phyloP scores from a whole-genome alignment of 2,329 filamentous ascomycete species.

The Teratosphaeria viscida region DNA sequence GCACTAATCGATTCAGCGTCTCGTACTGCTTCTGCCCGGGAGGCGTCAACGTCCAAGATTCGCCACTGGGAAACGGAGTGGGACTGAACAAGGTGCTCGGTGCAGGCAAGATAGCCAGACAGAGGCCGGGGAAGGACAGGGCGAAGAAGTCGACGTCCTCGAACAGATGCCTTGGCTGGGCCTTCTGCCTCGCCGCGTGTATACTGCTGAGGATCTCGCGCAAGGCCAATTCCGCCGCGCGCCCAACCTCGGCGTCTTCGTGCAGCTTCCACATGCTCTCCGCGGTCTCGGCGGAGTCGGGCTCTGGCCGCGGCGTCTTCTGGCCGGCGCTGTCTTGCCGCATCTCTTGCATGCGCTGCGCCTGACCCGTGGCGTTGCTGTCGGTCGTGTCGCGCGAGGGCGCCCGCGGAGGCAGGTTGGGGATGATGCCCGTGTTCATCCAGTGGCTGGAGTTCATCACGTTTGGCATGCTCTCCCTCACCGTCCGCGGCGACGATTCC shows the following conservation, averaged over 20 bases:
- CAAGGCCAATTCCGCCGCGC: conserved; percentile 74
- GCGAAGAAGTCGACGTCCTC: conserved; percentile 71
- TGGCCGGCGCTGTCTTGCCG: conserved; percentile 16
- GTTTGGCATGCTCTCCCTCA: conserved; percentile 25
- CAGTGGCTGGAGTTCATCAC: conserved; percentile 56
- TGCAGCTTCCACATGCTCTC: conserved; percentile 36
- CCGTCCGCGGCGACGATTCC: conserved; percentile 5
- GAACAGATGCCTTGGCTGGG: conserved; percentile 37
- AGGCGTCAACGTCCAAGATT: conserved; percentile 71
- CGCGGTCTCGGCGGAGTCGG: conserved; percentile 40
- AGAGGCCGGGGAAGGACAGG: conserved; percentile 77
- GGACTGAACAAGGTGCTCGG: conserved; percentile 75
- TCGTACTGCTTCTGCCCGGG: conserved; percentile 65
- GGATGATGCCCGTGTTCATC: conserved; percentile 70
- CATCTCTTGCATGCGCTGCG: conserved; percentile 20
- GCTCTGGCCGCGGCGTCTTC: conserved; percentile 32
- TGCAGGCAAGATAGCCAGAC: conserved; percentile 67
- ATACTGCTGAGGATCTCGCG: conserved; percentile 72
- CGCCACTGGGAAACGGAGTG: conserved; percentile 64
- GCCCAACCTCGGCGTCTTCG: conserved; percentile 68
- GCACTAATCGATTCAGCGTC: conserved; percentile 41
- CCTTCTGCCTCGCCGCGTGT: conserved; percentile 64
- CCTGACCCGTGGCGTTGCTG: conserved; percentile 19
- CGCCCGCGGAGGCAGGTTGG: conserved; percentile 47
- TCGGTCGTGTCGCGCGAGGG: conserved; percentile 19